phyloP scores from a whole-genome alignment of 352 stramenopile species.

The Phytophthora pistaciae region DNA sequence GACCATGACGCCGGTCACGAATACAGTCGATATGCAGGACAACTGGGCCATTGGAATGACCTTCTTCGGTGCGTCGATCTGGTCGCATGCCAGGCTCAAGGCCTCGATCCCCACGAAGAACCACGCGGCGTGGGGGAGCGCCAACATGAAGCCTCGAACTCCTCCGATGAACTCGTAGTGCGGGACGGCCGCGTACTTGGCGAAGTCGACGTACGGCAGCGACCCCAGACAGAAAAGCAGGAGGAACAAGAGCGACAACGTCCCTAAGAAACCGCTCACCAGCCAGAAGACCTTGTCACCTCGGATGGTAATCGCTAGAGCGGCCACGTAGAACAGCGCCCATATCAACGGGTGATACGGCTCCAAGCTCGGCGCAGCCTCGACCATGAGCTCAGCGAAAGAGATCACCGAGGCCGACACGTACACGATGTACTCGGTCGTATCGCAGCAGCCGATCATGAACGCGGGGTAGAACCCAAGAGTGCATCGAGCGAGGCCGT shows the following conservation, averaged over 20 bases:
- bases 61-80: constrained; percentile 40
- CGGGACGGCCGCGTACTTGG: constrained; percentile 6
- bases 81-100: constrained; percentile 29
- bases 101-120: constrained; percentile 58
- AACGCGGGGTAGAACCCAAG: constrained; percentile 44
- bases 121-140: constrained; percentile 37
- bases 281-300: constrained; percentile 42
- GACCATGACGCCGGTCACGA: constrained; percentile 37
- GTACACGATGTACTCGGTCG: constrained; percentile 45
- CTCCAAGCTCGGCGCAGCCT: constrained; percentile 4
- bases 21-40: constrained; percentile 40
- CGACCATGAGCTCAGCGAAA: constrained; percentile 40
- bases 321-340: constrained; percentile 32
- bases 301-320: constrained; percentile 27
- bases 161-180: neutral
- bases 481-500: constrained; percentile 39
- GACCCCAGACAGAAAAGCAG: constrained; percentile 42
- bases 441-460: constrained; percentile 40
- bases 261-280: constrained; percentile 30
- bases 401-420: constrained; percentile 33
- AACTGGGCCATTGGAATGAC: constrained; percentile 45
- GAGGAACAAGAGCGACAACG: constrained; percentile 34
- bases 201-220: constrained; percentile 30
- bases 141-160: constrained; percentile 34
- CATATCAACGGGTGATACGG: constrained; percentile 29